These are phyloP conservation scores for Xylaria flabelliformis DNA, from an alignment of 495 filamentous ascomycete species.

Conservation along the genomic window DNA sequence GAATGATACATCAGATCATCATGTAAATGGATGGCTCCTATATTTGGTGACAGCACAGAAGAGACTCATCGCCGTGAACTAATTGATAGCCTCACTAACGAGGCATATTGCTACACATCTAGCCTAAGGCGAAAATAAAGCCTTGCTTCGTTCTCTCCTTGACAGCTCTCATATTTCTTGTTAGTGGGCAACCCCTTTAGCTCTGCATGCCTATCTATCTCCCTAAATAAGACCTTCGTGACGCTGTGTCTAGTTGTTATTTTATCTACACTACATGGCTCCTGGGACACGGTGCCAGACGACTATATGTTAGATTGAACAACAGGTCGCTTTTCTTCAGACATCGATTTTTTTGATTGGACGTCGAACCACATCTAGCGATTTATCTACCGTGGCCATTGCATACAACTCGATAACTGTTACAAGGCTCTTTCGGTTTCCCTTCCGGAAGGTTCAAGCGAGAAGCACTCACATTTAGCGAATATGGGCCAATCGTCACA, in stretches of 20 bases:
- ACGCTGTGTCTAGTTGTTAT: not conserved
- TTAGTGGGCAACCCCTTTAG: not conserved
- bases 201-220: too few species aligned
- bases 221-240: too few species aligned
- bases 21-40: not conserved
- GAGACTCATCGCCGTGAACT: not conserved
- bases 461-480: not conserved
- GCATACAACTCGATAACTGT: slow-evolving; percentile 23
- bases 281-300: too few species aligned
- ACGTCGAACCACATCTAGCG: not conserved
- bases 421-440: not conserved
- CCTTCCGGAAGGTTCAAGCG: not conserved
- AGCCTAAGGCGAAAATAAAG: not conserved
- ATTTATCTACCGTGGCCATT: not conserved
- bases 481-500: not conserved
- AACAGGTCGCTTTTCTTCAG: not conserved
- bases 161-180: not conserved
- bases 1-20: not conserved
- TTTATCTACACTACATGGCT: not conserved
- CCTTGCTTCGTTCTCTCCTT: not conserved
- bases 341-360: not conserved
- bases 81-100: not conserved
- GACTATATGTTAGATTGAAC: too few species aligned
- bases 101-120: not conserved
- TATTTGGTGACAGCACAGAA: not conserved